phyloP scores from a whole-genome alignment of 495 filamentous ascomycete species.

The Oidiodendron maius region DNA sequence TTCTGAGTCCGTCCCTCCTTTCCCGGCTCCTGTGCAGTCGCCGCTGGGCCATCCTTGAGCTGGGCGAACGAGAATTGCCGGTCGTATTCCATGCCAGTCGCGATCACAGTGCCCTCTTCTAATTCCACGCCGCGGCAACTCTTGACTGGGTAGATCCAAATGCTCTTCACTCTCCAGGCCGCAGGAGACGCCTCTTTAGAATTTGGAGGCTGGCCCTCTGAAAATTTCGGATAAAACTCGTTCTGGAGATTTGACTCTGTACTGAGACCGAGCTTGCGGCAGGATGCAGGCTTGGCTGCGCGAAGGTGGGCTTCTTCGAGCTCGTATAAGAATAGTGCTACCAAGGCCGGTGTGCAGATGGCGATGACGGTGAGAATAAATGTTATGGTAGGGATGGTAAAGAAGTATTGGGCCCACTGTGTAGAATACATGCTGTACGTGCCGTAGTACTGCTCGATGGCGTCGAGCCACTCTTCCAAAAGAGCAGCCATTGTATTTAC shows the following conservation, averaged over 20 bases:
- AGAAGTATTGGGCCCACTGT: constrained; percentile 15
- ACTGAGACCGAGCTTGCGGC: constrained; percentile 39
- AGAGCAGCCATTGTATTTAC: constrained; percentile 12
- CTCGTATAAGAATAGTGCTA: constrained; percentile 25
- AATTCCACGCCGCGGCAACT: constrained; percentile 79
- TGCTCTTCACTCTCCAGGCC: constrained; percentile 62
- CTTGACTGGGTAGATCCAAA: constrained; percentile 87
- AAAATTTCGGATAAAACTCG: constrained; percentile 28
- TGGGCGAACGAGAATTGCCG: constrained; percentile 75
- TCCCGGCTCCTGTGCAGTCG: constrained; percentile 28
- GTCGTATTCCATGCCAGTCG: constrained; percentile 74
- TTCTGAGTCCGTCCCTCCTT: constrained; percentile 40
- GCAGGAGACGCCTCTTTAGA: constrained; percentile 23
- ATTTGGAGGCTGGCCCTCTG: constrained; percentile 17
- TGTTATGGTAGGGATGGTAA: constrained; percentile 34
- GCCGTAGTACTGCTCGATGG: constrained; percentile 14
- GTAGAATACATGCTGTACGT: constrained; percentile 18
- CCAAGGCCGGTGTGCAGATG: constrained; percentile 37
- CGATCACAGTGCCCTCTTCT: constrained; percentile 54
- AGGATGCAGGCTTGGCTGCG: constrained; percentile 37
- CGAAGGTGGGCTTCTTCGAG: constrained; percentile 17
- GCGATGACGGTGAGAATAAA: constrained; percentile 42
- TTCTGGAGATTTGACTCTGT: constrained; percentile 30
- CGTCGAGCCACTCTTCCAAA: constrained; percentile 15
- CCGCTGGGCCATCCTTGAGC: constrained; percentile 48